These are phyloP conservation scores for Citrus cavaleriei DNA, from an alignment of 345 rosid species.

Conservation along the genomic window DNA sequence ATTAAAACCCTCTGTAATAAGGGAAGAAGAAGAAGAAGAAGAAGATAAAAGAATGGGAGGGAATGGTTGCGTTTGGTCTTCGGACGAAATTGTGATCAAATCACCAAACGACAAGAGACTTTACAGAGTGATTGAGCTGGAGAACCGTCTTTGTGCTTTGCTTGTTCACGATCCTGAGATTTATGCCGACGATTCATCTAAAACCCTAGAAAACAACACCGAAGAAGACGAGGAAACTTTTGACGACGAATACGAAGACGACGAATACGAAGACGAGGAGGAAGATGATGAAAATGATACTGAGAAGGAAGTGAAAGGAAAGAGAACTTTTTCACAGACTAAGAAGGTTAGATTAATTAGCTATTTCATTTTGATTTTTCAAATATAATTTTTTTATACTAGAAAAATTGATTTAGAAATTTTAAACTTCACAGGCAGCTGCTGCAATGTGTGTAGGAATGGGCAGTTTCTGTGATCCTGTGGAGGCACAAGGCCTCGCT, in stretches of 20 bases:
- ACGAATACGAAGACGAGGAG: constrained; percentile 23
- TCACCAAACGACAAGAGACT: constrained; percentile 78
- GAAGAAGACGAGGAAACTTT: constrained; percentile 27
- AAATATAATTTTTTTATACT: not conserved
- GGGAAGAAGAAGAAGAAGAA: not conserved
- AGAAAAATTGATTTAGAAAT: not conserved
- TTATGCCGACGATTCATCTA: constrained; percentile 34
- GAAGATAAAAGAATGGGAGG: constrained; percentile 35
- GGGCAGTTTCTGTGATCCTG: constrained; percentile 97
- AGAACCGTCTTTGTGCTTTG: constrained; percentile 76
- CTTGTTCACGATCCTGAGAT: constrained; percentile 97
- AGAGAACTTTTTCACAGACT: constrained; percentile 49
- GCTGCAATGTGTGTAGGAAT: constrained; percentile 98
- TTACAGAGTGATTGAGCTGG: constrained; percentile 64
- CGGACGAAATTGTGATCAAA: constrained; percentile 66
- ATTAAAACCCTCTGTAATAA: too few species aligned
- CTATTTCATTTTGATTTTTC: not conserved
- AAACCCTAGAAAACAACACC: constrained; percentile 4
- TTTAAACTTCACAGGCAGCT: constrained; percentile 61
- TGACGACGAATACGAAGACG: constrained; percentile 22
- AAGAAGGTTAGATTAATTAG: constrained; percentile 50
- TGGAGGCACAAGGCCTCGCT: constrained; percentile 93
- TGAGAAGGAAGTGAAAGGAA: constrained; percentile 17
- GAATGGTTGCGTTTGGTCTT: constrained; percentile 26
- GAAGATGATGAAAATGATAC: constrained; percentile 26